These are phyloP conservation scores for Ormosia emarginata DNA, from an alignment of 306 rosid genomes.

Conservation along the genomic window DNA sequence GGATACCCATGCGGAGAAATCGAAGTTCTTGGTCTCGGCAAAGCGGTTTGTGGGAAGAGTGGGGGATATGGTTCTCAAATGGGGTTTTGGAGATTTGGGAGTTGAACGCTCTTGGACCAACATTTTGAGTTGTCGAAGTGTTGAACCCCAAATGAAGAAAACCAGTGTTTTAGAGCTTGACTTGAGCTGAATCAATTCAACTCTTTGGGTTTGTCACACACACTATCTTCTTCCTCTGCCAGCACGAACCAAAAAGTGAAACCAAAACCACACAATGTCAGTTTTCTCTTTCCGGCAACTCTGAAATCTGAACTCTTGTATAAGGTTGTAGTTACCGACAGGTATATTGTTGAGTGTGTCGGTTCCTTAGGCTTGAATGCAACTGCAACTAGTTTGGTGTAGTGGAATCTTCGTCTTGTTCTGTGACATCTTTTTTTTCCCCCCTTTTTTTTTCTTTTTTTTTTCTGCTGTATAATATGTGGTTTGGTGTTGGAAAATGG, in stretches of 20 bases:
- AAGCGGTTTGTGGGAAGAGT: conserved; percentile 49
- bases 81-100: conserved; percentile 59
- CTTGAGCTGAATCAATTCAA: conserved; percentile 26
- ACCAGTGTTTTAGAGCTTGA: conserved; percentile 4
- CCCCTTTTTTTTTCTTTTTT: neutral
- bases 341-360: conserved; percentile 27
- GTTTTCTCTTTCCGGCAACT: neutral
- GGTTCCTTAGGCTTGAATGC: conserved; percentile 62
- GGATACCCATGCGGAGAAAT: conserved; percentile 77
- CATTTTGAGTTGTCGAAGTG: conserved; percentile 34
- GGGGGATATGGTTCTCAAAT: conserved; percentile 32
- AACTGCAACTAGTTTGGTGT: conserved; percentile 55
- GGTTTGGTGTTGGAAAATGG: conserved; percentile 29
- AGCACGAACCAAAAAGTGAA: conserved; percentile 17
- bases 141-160: conserved; percentile 17
- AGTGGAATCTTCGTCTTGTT: conserved; percentile 29
- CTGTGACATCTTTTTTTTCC: neutral
- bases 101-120: conserved; percentile 78
- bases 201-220: neutral
- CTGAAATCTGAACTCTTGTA: neutral
- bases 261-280: neutral
- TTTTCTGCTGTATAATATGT: neutral
- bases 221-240: neutral
- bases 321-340: conserved; percentile 61
- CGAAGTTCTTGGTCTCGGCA: conserved; percentile 56